Evolutionary conservation across 2,329 filamentous ascomycete species (phyloP), one percentile per base, ranked within the genome.

Genomic region (Zasmidium cellare): DNA sequence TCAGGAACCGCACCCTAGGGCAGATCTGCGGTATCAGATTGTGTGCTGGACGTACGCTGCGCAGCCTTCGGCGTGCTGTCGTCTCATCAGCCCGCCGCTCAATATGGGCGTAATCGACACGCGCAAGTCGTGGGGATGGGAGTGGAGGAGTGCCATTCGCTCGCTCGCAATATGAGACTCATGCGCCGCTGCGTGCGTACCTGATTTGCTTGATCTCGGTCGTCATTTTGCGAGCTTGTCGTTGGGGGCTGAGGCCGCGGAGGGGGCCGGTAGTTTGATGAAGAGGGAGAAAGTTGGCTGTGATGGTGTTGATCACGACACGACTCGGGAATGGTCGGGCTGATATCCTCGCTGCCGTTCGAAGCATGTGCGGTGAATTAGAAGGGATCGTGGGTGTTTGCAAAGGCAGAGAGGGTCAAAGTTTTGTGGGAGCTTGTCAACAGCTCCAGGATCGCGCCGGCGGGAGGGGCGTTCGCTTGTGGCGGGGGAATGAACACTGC

Each of bases 31-130:
- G 6, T 11, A 22, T 45, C 24, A 12, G 23, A 28, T 35, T n/a
- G n/a, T n/a, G n/a, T n/a, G n/a, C n/a, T n/a, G n/a, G n/a, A 71
- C 74, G 65, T 71, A 79, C 76, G 75, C 56, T 76, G 75, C 59
- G 72, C 75, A 11, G 76, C 77, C 61, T 77, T 72, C 35, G 70
- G 68, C 9, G 75, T 76, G 60, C 72, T 41, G 35, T 14, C n/a
- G 5, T 14, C 16, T 41, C 35, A 14, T 41, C 16, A 41, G 35
- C n/a, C 16, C 16, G 11, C 14, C 7, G 5, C 35, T 41, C 35
- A 14, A 41, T 41, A 41, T 41, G 35, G 35, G 35, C 16, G 35
- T 14, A 41, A 41, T 41, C 35, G 35, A 41, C 35, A 14, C 35
- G 35, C 25, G 35, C 35, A 5, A 16, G 35, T 16, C n/a, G 35